A percentile compares a stretch with the other conserved stretches of the same genome.
Conservation (phyloP, 1,284 basidiomycete species). For the Schizopora paradoxa region DNA sequence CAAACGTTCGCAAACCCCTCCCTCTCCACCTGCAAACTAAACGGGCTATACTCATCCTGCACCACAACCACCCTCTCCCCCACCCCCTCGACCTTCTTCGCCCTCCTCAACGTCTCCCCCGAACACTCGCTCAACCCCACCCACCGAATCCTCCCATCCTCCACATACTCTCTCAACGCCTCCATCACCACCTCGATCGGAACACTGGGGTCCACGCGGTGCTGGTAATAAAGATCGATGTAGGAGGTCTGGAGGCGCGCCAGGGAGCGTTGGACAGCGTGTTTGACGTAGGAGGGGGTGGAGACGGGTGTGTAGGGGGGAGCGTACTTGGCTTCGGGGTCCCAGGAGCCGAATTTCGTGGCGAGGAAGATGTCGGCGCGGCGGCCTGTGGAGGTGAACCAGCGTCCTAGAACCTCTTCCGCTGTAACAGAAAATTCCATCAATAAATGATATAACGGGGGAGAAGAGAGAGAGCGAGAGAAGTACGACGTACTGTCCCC, state of each 20-base stretch:
- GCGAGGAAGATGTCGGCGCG: conserved; percentile 18
- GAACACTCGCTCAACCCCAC: conserved; percentile 41
- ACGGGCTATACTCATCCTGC: conserved; percentile 42
- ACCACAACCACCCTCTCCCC: conserved; percentile 33
- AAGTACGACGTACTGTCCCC: conserved; percentile 5
- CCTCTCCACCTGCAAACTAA: conserved; percentile 31
- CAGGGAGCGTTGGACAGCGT: conserved; percentile 25
- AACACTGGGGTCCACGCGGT: conserved; percentile 33
- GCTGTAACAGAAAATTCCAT: too few species aligned
- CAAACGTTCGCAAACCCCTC: conserved; percentile 31
- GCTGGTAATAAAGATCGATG: conserved; percentile 36
- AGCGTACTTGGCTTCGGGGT: conserved; percentile 15
- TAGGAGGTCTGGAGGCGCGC: conserved; percentile 27
- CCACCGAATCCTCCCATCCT: conserved; percentile 35
- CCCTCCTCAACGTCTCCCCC: conserved; percentile 39
- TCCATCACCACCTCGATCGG: conserved; percentile 40
- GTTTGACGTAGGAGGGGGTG: conserved; percentile 25
- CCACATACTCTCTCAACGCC: conserved; percentile 33
- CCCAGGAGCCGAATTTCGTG: conserved; percentile 31
- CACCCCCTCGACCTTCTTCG: conserved; percentile 22
- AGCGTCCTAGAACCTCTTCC: conserved; percentile 5
- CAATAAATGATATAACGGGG: too few species aligned
- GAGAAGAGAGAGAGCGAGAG: background rate
- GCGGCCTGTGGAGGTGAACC: conserved; percentile 13
- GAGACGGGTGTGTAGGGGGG: conserved; percentile 18